Conservation (phyloP, 768 basidiomycete species). For the Amanita fuliginea region DNA sequence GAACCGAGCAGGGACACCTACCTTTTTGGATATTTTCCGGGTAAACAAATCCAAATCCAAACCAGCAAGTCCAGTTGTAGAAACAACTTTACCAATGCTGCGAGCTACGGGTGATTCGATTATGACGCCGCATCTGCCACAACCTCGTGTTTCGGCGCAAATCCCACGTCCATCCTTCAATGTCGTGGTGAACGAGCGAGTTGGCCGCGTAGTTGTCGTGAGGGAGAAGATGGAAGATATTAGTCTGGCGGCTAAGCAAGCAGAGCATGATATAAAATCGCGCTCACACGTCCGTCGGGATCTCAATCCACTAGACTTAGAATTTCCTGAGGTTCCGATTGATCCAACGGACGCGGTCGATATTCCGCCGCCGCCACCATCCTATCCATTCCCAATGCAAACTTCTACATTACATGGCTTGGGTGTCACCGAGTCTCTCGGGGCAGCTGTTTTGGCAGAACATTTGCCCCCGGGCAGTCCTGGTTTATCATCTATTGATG, state of each 20-base stretch:
- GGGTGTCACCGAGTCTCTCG: slow-evolving; percentile 64
- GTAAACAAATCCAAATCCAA: slow-evolving; percentile 59
- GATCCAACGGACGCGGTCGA: slow-evolving; percentile 83
- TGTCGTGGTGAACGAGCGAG: slow-evolving; percentile 23
- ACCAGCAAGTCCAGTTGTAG: slow-evolving; percentile 32
- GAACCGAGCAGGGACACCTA: slow-evolving; percentile 30
- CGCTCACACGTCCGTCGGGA: slow-evolving; percentile 35
- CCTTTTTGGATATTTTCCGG: slow-evolving; percentile 65
- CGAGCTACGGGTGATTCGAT: slow-evolving; percentile 61
- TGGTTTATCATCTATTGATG: slow-evolving; percentile 33
- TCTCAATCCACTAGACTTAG: slow-evolving; percentile 26
- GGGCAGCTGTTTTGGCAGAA: slow-evolving; percentile 68
- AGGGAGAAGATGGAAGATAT: slow-evolving; percentile 74
- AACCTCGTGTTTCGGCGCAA: slow-evolving; percentile 25
- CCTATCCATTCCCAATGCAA: slow-evolving; percentile 66
- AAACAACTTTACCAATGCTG: slow-evolving; percentile 36
- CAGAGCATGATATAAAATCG: slow-evolving; percentile 58
- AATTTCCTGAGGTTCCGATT: slow-evolving; percentile 45
- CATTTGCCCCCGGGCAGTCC: slow-evolving; percentile 57
- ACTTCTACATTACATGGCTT: slow-evolving; percentile 64
- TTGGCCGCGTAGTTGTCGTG: slow-evolving; percentile 69
- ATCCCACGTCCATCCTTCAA: slow-evolving; percentile 23
- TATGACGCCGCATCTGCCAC: slow-evolving; percentile 28
- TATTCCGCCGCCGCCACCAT: slow-evolving; percentile 56
- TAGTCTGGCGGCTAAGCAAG: slow-evolving; percentile 58